Percentiles rank a stretch among this genome's conserved stretches.
Conservation (phyloP, 768 basidiomycete species). For the Rossbeevera mucosa region DNA sequence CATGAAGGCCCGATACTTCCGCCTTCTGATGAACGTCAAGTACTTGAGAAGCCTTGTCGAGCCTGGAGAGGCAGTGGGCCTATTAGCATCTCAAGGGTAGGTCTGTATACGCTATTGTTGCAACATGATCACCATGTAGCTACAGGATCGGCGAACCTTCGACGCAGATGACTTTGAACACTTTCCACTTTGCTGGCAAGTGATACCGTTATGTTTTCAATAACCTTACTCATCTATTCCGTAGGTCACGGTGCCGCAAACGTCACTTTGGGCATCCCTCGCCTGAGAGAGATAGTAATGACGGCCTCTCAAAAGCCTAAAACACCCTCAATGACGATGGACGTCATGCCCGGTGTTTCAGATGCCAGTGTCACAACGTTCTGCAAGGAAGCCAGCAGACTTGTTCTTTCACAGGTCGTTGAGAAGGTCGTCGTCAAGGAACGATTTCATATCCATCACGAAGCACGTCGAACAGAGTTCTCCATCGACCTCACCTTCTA, state of each 20-base stretch:
- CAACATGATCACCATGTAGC: slow-evolving; percentile 1
- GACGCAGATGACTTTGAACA: slow-evolving; percentile 99
- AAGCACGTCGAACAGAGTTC: slow-evolving; percentile 74
- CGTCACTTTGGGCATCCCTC: slow-evolving; percentile 97
- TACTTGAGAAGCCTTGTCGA: slow-evolving; percentile 93
- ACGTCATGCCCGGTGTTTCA: slow-evolving; percentile 50
- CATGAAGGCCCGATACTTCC: slow-evolving; percentile 59
- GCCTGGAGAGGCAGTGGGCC: slow-evolving; percentile 96
- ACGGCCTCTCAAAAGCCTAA: slow-evolving; percentile 94
- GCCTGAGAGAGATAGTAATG: slow-evolving; percentile 98
- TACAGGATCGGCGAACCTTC: slow-evolving; percentile 94
- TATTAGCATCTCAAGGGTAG: slow-evolving; percentile 95
- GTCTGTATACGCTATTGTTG: slow-evolving; percentile 18
- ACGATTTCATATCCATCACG: slow-evolving; percentile 58
- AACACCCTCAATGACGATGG: slow-evolving; percentile 95
- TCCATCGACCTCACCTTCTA: slow-evolving; percentile 80
- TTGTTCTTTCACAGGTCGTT: slow-evolving; percentile 85
- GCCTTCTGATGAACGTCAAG: slow-evolving; percentile 81
- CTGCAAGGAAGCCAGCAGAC: slow-evolving; percentile 83
- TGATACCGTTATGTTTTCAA: slow-evolving; percentile 2
- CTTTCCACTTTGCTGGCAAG: slow-evolving; percentile 97
- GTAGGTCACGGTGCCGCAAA: slow-evolving; percentile 97
- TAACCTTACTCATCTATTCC: slow-evolving; percentile 4
- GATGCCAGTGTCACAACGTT: slow-evolving; percentile 63
- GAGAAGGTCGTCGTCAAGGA: slow-evolving; percentile 82